A percentile compares a stretch with the other conserved stretches of the same genome.
Evolutionary conservation across 2,329 filamentous ascomycete species (phyloP).

Genomic region (Cadophora sp.): DNA sequence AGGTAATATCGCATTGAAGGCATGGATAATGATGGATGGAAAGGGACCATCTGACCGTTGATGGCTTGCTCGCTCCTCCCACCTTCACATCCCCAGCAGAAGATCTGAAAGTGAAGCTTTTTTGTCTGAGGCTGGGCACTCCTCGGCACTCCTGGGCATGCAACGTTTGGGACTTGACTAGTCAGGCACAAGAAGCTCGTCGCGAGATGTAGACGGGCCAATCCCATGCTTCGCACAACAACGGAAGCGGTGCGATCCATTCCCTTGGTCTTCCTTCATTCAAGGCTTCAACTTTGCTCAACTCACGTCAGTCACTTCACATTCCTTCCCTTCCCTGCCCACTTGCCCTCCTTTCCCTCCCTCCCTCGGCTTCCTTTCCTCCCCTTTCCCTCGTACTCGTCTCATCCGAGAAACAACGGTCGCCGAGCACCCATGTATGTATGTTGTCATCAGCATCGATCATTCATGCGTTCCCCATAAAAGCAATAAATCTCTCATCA

Average conservation of each 20-base stretch:
- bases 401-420: background rate
- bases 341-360: no score
- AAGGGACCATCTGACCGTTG: background rate
- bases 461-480: background rate
- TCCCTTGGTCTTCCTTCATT: background rate
- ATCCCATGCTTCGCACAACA: background rate
- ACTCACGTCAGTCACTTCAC: background rate
- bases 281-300: background rate
- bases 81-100: background rate
- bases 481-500: background rate
- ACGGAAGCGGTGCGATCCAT: background rate
- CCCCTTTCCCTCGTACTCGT: background rate
- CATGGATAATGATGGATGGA: background rate
- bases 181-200: background rate
- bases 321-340: background rate
- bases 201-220: background rate
- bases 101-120: constrained; percentile 2
- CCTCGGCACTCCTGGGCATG: background rate
- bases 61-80: background rate
- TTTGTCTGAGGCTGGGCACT: background rate
- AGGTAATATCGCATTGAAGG: background rate
- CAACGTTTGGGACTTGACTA: background rate
- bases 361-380: no score
- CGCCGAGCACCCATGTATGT: background rate
- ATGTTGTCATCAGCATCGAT: background rate